phyloP scores from a whole-genome alignment of 2,329 filamentous ascomycete genomes.

The Aspergillus costaricaensis region DNA sequence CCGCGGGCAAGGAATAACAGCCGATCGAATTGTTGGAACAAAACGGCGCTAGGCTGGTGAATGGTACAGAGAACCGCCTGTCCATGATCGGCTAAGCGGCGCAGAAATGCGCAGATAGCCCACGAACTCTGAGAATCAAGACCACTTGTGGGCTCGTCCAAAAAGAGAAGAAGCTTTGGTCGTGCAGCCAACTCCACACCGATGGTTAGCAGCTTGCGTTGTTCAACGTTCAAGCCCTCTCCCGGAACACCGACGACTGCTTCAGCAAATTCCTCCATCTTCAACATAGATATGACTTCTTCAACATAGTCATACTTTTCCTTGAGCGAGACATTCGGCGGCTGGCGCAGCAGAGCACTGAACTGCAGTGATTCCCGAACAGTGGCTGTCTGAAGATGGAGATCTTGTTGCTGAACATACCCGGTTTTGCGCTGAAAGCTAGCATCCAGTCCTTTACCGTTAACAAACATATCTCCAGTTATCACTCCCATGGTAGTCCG shows the following conservation, averaged over 20 bases:
- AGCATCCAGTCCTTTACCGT: conserved; percentile 66
- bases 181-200: conserved; percentile 91
- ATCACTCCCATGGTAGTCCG: conserved; percentile 86
- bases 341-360: conserved; percentile 80
- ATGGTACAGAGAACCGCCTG: conserved; percentile 92
- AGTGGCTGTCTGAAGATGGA: conserved; percentile 80
- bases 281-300: conserved; percentile 80
- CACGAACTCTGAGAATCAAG: conserved; percentile 88
- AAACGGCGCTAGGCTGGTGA: conserved; percentile 86
- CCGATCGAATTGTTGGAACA: conserved; percentile 79
- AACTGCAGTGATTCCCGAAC: conserved; percentile 86
- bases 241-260: conserved; percentile 85
- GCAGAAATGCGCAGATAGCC: conserved; percentile 80
- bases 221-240: conserved; percentile 66
- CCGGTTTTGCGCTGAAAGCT: conserved; percentile 40
- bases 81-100: conserved; percentile 82
- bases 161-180: conserved; percentile 80
- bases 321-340: conserved; percentile 63
- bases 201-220: conserved; percentile 76
- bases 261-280: conserved; percentile 86
- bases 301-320: conserved; percentile 87
- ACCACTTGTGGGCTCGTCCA: conserved; percentile 87
- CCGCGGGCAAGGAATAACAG: conserved; percentile 64
- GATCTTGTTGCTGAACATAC: conserved; percentile 80
- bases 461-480: conserved; percentile 78